These are phyloP conservation scores for Medicago ruthenica DNA, from an alignment of 306 rosid species.

Conservation along the genomic window DNA sequence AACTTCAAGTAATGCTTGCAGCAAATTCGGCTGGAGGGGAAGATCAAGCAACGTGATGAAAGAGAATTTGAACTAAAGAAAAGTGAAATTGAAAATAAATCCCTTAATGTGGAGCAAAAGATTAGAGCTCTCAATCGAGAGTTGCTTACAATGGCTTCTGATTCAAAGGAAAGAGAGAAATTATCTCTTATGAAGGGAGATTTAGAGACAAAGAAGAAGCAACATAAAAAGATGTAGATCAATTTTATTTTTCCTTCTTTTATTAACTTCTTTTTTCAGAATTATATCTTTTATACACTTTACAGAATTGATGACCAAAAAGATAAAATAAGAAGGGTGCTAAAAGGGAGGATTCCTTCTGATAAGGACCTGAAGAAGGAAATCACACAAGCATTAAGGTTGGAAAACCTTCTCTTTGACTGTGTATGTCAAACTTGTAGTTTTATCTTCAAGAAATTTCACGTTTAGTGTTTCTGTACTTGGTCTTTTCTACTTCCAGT, in stretches of 20 bases:
- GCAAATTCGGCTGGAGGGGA: conserved; percentile 75
- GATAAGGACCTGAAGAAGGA: conserved; percentile 91
- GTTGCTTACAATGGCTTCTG: conserved; percentile 67
- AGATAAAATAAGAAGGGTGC: conserved; percentile 80
- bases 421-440: neutral
- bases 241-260: conserved; percentile 36
- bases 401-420: conserved; percentile 42
- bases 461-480: conserved; percentile 7
- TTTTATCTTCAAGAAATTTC: conserved; percentile 20
- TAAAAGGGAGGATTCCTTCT: conserved; percentile 86
- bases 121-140: conserved; percentile 68
- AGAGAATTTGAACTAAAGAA: conserved; percentile 78
- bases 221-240: conserved; percentile 75
- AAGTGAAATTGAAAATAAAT: conserved; percentile 64
- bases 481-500: conserved; percentile 9
- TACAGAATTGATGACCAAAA: conserved; percentile 76
- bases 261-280: conserved; percentile 24
- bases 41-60: conserved; percentile 68
- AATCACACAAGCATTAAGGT: conserved; percentile 76
- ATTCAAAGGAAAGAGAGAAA: conserved; percentile 74
- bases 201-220: conserved; percentile 70
- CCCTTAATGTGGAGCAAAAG: conserved; percentile 64
- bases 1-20: conserved; percentile 46
- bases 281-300: conserved; percentile 41
- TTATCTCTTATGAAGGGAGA: conserved; percentile 62